Evolutionary conservation across 1,139 yeast species (phyloP), one percentile per base, ranked within the genome.

Genomic region (Yamadazyma diddensiae): DNA sequence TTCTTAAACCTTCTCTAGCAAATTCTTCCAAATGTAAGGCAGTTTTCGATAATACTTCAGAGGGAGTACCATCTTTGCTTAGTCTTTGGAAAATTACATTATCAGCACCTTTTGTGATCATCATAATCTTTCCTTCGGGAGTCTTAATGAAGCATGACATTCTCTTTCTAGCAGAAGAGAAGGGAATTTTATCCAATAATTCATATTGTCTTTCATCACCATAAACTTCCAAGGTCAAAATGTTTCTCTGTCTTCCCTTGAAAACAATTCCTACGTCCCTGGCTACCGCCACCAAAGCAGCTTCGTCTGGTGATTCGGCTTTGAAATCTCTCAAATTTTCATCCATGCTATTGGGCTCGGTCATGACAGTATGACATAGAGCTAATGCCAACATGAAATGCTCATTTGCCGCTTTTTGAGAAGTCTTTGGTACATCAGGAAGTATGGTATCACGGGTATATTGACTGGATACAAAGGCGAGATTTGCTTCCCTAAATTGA

Each of bases 241-340:
- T 84, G 29, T 74, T 73, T 52, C 90, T 81, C 3, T 84, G 78
- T 50, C 95, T 77, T 30, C 77, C 84, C 26, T 77, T 65, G 55
- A 92, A 85, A 7, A 85, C 79, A 55, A 83, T 83, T 4, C 98
- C 98, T 50, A 87, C 66, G 55, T 92, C 97, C 49, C 95, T 75
- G 0, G 98, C 97, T 17, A 94, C 92, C 6, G 85, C 76, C 4
- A 92, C 98, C 38, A 92, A 73, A 0, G 98, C 97, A 24, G 95
- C 94, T 59, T 92, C 98, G 63, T 92, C 98, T 1, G 98, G 98
- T n/a, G 95, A 84, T 58, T 92, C 97, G 0, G 98, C 97, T 53
- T 88, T 86, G 53, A 86, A 77, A 29, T 62, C 67, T 33, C 65
- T 50, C 32, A 82, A 59, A 28, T 64, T 68, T 1, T 77, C 79